Percentiles rank a stretch among this genome's conserved stretches.
phyloP scores from a whole-genome alignment of 2,329 filamentous ascomycete genomes.

The Aspergillus hortae region DNA sequence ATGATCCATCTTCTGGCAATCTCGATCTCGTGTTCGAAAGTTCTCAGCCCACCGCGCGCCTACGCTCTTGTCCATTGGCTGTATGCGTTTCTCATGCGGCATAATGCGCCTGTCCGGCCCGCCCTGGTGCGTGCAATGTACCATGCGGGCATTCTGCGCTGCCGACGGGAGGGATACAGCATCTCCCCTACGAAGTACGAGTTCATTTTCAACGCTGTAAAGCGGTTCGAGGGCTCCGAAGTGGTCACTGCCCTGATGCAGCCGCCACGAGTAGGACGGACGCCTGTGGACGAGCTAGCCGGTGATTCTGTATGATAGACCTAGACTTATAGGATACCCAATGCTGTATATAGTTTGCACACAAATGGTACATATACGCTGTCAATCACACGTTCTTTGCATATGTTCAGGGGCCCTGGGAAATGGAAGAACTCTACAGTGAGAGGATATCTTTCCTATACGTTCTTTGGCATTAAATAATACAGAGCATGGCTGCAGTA shows the following conservation, averaged over 20 bases:
- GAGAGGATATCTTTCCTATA: background rate
- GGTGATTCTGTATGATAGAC: background rate
- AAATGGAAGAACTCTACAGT: too few species aligned
- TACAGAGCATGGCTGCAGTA: background rate
- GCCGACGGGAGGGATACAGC: slow-evolving; percentile 32
- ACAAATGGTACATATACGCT: too few species aligned
- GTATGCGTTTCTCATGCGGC: slow-evolving; percentile 43
- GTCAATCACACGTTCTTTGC: too few species aligned
- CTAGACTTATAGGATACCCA: background rate
- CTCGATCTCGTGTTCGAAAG: slow-evolving; percentile 37
- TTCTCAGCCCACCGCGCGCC: slow-evolving; percentile 38
- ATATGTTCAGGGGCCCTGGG: too few species aligned
- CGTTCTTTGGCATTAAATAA: background rate
- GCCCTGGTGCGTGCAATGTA: slow-evolving; percentile 49
- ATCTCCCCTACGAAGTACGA: slow-evolving; percentile 35
- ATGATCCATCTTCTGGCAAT: slow-evolving; percentile 46
- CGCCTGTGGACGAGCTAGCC: background rate
- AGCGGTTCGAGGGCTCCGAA: slow-evolving; percentile 40
- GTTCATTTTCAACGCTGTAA: slow-evolving; percentile 45
- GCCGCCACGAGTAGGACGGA: slow-evolving; percentile 15
- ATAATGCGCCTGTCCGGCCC: slow-evolving; percentile 41
- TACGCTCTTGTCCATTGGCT: slow-evolving; percentile 47
- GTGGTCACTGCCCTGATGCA: slow-evolving; percentile 31
- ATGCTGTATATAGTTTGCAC: background rate
- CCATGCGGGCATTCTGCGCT: slow-evolving; percentile 46